phyloP scores from a whole-genome alignment of 108 stramenopile species.

The Cyclostephanos tholiformis region DNA sequence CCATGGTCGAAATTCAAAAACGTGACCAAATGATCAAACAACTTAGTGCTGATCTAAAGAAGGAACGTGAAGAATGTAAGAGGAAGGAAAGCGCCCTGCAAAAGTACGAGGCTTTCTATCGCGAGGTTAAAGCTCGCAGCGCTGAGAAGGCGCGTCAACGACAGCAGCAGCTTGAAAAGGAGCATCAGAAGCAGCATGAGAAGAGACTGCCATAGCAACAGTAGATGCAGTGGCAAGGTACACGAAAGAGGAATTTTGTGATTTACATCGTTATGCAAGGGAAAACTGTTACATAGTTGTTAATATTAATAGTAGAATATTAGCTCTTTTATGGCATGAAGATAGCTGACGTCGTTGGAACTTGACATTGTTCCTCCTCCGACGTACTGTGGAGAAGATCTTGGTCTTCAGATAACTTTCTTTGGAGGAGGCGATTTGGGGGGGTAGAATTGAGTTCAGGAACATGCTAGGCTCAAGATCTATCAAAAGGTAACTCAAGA shows the following conservation, averaged over 20 bases:
- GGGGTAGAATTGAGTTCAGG: too few relatives aligned
- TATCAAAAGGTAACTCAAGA: too few relatives aligned
- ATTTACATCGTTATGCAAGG: too few relatives aligned
- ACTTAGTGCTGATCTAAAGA: slow-evolving; percentile 72
- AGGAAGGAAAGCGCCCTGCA: slow-evolving; percentile 83
- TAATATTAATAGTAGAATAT: too few relatives aligned
- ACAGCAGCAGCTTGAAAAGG: slow-evolving; percentile 40
- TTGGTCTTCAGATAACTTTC: too few relatives aligned
- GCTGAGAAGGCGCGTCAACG: slow-evolving; percentile 79
- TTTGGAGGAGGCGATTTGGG: too few relatives aligned
- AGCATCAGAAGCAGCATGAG: slow-evolving; percentile 22
- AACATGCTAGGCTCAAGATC: too few relatives aligned
- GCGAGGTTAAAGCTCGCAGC: slow-evolving; percentile 85
- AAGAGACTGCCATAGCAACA: not conserved
- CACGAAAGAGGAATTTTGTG: not conserved
- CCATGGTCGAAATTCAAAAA: slow-evolving; percentile 57
- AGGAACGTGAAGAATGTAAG: slow-evolving; percentile 83
- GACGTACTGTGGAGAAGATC: too few relatives aligned
- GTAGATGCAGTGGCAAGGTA: not conserved
- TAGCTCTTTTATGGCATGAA: too few relatives aligned
- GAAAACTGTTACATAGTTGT: too few relatives aligned
- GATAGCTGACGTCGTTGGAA: too few relatives aligned
- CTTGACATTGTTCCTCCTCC: too few relatives aligned
- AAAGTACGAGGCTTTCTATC: slow-evolving; percentile 88
- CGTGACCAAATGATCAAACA: slow-evolving; percentile 82